Evolutionary conservation across 805 yeast species (phyloP), one percentile per base, ranked within the genome.

Genomic region (Candida alai): DNA sequence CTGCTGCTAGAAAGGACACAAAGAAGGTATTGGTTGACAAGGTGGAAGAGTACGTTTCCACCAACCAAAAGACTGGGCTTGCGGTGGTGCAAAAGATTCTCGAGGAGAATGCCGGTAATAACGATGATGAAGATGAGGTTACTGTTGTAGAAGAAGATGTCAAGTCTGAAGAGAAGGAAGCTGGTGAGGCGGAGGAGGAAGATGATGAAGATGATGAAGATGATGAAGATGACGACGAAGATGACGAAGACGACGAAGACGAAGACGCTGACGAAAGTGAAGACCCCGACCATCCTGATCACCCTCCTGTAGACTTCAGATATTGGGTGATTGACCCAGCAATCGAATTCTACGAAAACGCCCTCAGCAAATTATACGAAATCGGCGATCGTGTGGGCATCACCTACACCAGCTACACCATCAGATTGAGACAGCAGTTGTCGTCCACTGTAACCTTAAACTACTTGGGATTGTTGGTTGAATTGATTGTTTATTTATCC

Each of bases 1-100:
- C 54, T 30, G 52, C 59, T 23, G 46, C 53, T 32, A 41, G 62
- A 26, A 66, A 65, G 44, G 70, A 65, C 45, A 65, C 71, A 28
- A 66, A 66, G 50, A 62, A 57, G 44, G 49, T 58, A 4, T 58
- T 66, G 48, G 48, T 63, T 19, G 70, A 65, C 26, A 66, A 61
- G 40, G 51, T 66, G 34, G 60, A 56, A 21, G 43, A 37, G 6
- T 61, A 48, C 41, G n/a, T n/a, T n/a, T 47, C 62, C 30, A 49
- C 44, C 28, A 37, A 46, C 14, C 44, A 48, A 43, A 53, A 49
- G 19, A 52, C 45, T 28, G 58, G 56, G 4, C 40, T 41, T 12
- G 38, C 37, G 19, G 42, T 48, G 13, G 45, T 57, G 11, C 47
- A 43, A 30, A 24, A 34, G 3, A 26, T 44, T 14, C 35, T 47